Evolutionary conservation across 1,284 basidiomycete genomes (phyloP).

Genomic region (Rhodotorula sp.): DNA sequence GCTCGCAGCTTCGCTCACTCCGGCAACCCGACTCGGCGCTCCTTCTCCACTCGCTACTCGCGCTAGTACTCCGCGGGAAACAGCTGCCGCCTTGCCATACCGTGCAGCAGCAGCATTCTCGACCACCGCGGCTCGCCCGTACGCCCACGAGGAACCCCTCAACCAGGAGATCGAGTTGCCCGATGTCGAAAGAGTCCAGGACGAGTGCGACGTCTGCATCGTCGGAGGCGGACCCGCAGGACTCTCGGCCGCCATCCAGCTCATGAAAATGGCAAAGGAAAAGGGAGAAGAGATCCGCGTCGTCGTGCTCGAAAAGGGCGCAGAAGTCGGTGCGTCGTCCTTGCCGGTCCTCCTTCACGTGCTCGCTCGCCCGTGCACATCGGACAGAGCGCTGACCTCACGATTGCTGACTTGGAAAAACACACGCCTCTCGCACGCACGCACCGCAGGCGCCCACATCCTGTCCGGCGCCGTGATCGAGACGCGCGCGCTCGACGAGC

Average conservation of each 20-base stretch:
- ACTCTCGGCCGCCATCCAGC: slow-evolving; percentile 88
- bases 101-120: neutral
- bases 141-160: slow-evolving; percentile 14
- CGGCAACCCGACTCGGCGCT: neutral
- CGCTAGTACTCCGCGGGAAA: no score
- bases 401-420: neutral
- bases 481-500: slow-evolving; percentile 84
- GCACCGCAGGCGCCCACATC: slow-evolving; percentile 76
- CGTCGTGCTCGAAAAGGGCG: slow-evolving; percentile 91
- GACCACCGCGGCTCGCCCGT: neutral
- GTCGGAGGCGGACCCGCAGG: slow-evolving; percentile 95
- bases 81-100: neutral
- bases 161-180: slow-evolving; percentile 27
- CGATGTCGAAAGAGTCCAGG: slow-evolving; percentile 68
- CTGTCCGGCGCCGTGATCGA: slow-evolving; percentile 95
- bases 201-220: slow-evolving; percentile 94
- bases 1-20: neutral
- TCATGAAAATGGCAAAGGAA: slow-evolving; percentile 88
- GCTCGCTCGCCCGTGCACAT: neutral
- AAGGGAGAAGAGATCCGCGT: slow-evolving; percentile 70
- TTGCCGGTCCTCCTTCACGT: neutral
- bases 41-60: neutral
- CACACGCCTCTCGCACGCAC: neutral
- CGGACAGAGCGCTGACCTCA: neutral
- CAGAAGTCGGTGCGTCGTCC: slow-evolving; percentile 72